Base-by-base conservation (phyloP, 768 basidiomycete genomes). In the Lactarius evosmus region DNA sequence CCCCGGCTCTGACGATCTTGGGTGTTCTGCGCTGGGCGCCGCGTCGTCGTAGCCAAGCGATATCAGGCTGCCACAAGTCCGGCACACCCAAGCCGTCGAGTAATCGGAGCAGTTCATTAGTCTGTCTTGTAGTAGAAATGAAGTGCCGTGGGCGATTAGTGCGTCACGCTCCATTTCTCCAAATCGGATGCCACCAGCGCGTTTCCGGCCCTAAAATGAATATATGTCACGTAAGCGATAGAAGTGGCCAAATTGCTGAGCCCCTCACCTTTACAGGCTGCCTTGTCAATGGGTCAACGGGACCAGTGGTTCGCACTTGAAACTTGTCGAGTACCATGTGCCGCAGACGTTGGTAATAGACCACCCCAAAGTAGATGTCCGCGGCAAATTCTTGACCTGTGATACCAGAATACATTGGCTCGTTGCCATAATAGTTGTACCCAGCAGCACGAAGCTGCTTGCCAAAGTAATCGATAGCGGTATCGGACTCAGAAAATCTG, bases 301-400 rank as follows among this genome's bases (percentile, higher is more conserved):
- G 95, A 6, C 97, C 97, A 22, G 95, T 98, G 29, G 97, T 99
- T 69, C 97, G 88, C 29, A 99, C 97, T 79, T 99, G 97, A 82
- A 96, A 99, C 77, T 99, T 99, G 80, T 99, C 97, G 67, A 96
- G 82, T 62, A 99, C 97, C 97, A 99, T 98, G 82, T 99, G 97
- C 69, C 97, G 88, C 62, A 99, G 81, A 58, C 97, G 89, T 74
- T 99, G 97, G 75, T 99, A 99, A 78, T 98, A 99, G 61, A 99
- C 96, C 41, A 98, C 89, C 22, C 97, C 97, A 67, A 98, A 84
- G 76, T 98, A 99, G 72, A 99, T 99, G 74, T 99, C 97, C 7
- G 97, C 97, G 46, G 91, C 88, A 75, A 99, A 99, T 77, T 99
- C 97, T 76, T 98, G 85, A 17, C 97, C 97, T 7, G 97, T 98